These are phyloP conservation scores for Lachancea waltii DNA, from an alignment of 805 yeast species.

Conservation along the genomic window DNA sequence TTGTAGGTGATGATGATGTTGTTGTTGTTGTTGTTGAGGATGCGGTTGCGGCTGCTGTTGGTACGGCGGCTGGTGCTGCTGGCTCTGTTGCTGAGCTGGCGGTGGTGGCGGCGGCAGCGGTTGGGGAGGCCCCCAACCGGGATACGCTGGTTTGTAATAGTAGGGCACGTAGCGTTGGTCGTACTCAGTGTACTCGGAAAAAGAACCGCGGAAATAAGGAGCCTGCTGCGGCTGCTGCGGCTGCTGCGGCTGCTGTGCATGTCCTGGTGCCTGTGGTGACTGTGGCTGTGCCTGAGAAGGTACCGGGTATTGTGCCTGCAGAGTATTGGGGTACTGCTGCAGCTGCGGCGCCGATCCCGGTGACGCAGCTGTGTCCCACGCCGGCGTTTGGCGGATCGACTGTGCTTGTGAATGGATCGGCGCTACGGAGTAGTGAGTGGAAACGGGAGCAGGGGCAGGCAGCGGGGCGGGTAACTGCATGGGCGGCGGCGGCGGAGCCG, in stretches of 20 bases:
- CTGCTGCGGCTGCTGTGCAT: slow-evolving; percentile 6
- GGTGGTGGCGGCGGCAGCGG: slow-evolving; percentile 1
- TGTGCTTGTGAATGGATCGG: slow-evolving; percentile 3
- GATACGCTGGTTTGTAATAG: slow-evolving; percentile 1
- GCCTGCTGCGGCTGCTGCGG: slow-evolving; percentile 10
- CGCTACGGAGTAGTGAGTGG: too few species aligned
- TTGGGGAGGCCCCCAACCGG: not conserved
- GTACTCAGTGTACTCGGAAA: slow-evolving; percentile 4
- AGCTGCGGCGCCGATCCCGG: not conserved
- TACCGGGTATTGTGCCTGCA: too few species aligned
- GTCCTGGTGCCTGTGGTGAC: too few species aligned
- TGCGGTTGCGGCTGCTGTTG: slow-evolving; percentile 10
- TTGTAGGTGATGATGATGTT: slow-evolving; percentile 4
- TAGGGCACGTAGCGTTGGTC: not conserved
- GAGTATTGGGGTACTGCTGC: not conserved
- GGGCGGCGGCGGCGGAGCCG: slow-evolving; percentile 1
- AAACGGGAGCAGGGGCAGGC: too few species aligned
- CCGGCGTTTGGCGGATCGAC: too few species aligned
- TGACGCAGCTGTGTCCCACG: too few species aligned
- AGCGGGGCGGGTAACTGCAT: not conserved
- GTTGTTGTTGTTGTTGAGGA: not conserved
- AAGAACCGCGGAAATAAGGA: slow-evolving; percentile 3
- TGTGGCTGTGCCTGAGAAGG: too few species aligned
- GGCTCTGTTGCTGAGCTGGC: slow-evolving; percentile 5
- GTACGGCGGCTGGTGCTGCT: slow-evolving; percentile 10